A percentile compares a stretch with the other conserved stretches of the same genome.
Evolutionary conservation across 2,329 filamentous ascomycete genomes (phyloP).

Genomic region (Juglanconis oblonga): DNA sequence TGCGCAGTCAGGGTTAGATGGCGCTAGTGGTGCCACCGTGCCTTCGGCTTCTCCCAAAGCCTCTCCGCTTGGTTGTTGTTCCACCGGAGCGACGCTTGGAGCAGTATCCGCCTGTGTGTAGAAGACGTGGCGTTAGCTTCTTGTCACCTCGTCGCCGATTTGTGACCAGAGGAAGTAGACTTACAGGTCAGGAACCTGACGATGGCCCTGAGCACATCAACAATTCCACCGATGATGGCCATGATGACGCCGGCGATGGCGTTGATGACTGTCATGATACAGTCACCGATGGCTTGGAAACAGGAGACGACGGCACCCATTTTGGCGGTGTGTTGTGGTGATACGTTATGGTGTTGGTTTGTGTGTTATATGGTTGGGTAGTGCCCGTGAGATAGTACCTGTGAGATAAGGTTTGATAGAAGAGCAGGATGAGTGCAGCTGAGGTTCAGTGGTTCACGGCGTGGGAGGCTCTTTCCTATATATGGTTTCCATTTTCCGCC

Average conservation of each 20-base stretch:
- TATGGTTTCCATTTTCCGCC: no score
- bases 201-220: slow-evolving; percentile 63
- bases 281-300: slow-evolving; percentile 17
- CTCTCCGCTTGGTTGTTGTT: no score
- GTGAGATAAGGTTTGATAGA: neutral
- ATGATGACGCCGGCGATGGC: slow-evolving; percentile 63
- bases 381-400: neutral
- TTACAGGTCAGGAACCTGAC: slow-evolving; percentile 61
- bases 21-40: neutral
- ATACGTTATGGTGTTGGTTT: neutral
- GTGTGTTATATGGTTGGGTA: neutral
- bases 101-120: neutral
- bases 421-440: no score
- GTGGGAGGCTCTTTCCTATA: no score
- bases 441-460: no score
- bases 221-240: slow-evolving; percentile 66
- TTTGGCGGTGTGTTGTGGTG: slow-evolving; percentile 1
- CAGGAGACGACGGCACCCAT: slow-evolving; percentile 19
- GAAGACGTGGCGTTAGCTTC: neutral
- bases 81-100: neutral
- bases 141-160: slow-evolving; percentile 3
- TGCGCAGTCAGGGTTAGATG: neutral
- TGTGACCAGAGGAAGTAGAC: neutral
- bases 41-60: neutral
- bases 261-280: slow-evolving; percentile 49